Evolutionary conservation across 495 filamentous ascomycete species (phyloP).

Genomic region (Xylaria palmicola): DNA sequence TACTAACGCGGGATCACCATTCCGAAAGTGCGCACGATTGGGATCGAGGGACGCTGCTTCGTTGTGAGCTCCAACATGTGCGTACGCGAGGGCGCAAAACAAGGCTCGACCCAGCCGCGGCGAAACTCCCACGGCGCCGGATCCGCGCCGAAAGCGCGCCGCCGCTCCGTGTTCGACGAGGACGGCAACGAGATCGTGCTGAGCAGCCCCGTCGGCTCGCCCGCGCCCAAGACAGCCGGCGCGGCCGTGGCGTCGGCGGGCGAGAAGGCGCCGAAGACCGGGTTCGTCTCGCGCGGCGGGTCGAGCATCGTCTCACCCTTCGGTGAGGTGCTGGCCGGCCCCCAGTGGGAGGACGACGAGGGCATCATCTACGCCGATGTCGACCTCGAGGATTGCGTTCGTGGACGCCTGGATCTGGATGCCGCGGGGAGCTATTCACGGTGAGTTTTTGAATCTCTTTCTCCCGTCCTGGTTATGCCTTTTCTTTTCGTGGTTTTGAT

Average conservation of each 20-base stretch:
- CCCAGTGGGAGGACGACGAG: slow-evolving; percentile 76
- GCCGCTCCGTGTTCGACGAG: slow-evolving; percentile 43
- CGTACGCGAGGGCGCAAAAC: slow-evolving; percentile 38
- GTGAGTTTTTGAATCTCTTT: slow-evolving; percentile 22
- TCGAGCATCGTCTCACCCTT: slow-evolving; percentile 79
- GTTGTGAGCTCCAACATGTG: slow-evolving; percentile 90
- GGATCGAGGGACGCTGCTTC: slow-evolving; percentile 76
- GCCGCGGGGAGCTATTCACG: slow-evolving; percentile 76
- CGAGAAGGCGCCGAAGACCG: neutral
- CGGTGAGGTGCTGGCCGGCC: slow-evolving; percentile 74
- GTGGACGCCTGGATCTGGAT: slow-evolving; percentile 61
- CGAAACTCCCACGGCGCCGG: slow-evolving; percentile 25
- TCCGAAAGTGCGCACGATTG: slow-evolving; percentile 65
- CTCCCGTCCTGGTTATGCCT: neutral
- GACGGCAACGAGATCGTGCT: slow-evolving; percentile 50
- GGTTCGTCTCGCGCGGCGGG: slow-evolving; percentile 67
- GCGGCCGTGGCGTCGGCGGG: neutral
- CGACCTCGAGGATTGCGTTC: slow-evolving; percentile 53
- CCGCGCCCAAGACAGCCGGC: slow-evolving; percentile 2
- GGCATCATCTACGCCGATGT: slow-evolving; percentile 48
- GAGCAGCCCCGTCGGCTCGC: slow-evolving; percentile 2
- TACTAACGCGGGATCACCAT: neutral
- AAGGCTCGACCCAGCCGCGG: neutral
- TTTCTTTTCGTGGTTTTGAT: neutral
- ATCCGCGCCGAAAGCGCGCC: neutral